Percentiles rank a stretch among this genome's conserved stretches.
Conservation (phyloP, 1,284 basidiomycete species). For the Moniliella sp. region DNA sequence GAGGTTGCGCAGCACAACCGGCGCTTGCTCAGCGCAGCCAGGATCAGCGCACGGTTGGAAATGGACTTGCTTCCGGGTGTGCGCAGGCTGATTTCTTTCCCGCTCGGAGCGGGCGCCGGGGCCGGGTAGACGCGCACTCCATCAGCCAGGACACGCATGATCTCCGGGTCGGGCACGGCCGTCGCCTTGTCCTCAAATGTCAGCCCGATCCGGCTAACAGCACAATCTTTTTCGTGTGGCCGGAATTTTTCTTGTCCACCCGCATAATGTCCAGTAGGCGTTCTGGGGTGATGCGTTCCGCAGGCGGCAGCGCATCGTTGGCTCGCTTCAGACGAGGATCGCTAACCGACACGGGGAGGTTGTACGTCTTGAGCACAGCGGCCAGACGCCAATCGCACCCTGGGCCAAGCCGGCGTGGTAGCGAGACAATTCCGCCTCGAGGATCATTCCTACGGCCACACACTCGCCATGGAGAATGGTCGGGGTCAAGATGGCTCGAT, state of each 20-base stretch:
- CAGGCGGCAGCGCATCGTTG: too few relatives aligned
- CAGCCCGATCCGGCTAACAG: conserved; percentile 64
- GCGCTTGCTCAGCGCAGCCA: conserved; percentile 75
- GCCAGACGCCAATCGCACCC: conserved; percentile 23
- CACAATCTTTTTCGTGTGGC: conserved; percentile 68
- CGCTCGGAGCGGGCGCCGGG: conserved; percentile 9
- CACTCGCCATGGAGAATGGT: conserved; percentile 32
- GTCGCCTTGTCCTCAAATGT: conserved; percentile 81
- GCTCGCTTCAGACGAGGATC: conserved; percentile 27
- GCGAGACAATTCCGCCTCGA: conserved; percentile 27
- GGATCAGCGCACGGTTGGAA: conserved; percentile 77
- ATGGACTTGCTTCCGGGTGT: conserved; percentile 93
- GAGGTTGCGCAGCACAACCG: conserved; percentile 67
- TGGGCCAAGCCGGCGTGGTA: conserved; percentile 23
- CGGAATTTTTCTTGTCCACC: conserved; percentile 95
- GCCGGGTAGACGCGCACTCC: conserved; percentile 1
- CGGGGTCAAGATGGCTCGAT: conserved; percentile 31
- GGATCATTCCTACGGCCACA: conserved; percentile 30
- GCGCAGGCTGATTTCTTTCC: conserved; percentile 51
- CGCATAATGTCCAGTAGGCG: conserved; percentile 68
- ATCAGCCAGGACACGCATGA: conserved; percentile 47
- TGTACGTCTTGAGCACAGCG: conserved; percentile 25
- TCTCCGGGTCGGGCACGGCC: conserved; percentile 56
- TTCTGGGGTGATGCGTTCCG: conserved; percentile 48
- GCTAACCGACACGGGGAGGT: conserved; percentile 20